These are phyloP conservation scores for Flaveria ramosissima DNA, from an alignment of 129 eudicot genomes.

Conservation along the genomic window DNA sequence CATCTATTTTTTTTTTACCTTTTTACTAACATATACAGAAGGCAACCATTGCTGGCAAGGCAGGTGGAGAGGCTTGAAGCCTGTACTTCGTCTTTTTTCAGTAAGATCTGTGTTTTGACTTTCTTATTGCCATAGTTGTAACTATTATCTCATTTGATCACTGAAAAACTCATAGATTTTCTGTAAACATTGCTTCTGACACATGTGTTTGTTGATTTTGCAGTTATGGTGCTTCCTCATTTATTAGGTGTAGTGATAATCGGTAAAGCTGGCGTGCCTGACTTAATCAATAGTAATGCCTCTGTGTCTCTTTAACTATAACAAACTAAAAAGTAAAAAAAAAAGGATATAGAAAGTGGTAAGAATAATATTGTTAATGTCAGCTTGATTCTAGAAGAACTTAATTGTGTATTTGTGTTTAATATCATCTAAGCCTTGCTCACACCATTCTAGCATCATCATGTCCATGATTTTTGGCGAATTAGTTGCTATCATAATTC, in stretches of 20 bases:
- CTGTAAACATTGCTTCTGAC: not conserved
- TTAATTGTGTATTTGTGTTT: not conserved
- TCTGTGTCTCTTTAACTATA: constrained; percentile 17
- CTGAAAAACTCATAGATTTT: constrained; percentile 25
- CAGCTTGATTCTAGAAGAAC: constrained; percentile 18
- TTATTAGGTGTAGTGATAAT: constrained; percentile 32
- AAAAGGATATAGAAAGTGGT: constrained; percentile 13
- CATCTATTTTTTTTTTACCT: not conserved
- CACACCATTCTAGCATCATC: constrained; percentile 22
- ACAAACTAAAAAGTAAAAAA: constrained; percentile 4
- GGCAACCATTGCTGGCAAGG: constrained; percentile 49
- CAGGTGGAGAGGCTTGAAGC: constrained; percentile 58
- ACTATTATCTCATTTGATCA: constrained; percentile 13
- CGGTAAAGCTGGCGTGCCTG: constrained; percentile 31
- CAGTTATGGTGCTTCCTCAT: constrained; percentile 27
- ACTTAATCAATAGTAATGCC: constrained; percentile 41
- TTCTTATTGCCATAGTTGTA: not conserved
- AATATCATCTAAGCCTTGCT: constrained; percentile 10
- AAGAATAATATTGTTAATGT: not conserved
- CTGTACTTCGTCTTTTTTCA: constrained; percentile 11
- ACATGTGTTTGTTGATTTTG: constrained; percentile 11
- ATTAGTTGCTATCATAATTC: not conserved
- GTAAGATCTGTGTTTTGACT: constrained; percentile 34
- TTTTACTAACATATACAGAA: constrained; percentile 38
- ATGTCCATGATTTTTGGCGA: constrained; percentile 36